phyloP scores from a whole-genome alignment of 306 rosid genomes.

The Acacia melanoxylon region DNA sequence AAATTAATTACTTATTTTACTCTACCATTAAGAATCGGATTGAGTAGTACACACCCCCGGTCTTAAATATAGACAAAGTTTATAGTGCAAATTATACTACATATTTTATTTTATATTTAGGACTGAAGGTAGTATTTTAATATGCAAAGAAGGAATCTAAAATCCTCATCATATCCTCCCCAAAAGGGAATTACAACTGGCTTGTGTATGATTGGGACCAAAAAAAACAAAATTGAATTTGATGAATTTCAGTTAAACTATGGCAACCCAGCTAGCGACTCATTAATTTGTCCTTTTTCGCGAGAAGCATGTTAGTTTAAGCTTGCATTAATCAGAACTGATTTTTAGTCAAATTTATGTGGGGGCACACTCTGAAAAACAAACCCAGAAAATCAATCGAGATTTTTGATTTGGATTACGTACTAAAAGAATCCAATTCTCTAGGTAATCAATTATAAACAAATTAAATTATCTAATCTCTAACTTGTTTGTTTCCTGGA shows the following conservation, averaged over 20 bases:
- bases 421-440: conserved; percentile 24
- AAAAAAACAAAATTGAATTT: not conserved
- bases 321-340: conserved; percentile 19
- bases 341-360: conserved; percentile 38
- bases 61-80: no score
- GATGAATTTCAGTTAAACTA: not conserved
- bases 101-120: no score
- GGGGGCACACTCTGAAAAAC: conserved; percentile 34
- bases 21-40: no score
- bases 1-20: no score
- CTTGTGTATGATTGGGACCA: not conserved
- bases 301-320: conserved; percentile 23
- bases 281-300: conserved; percentile 30
- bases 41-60: no score
- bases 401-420: conserved; percentile 17
- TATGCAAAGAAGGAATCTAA: not conserved
- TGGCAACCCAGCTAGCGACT: not conserved
- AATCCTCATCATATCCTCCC: conserved; percentile 16
- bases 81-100: no score
- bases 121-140: no score
- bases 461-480: conserved; percentile 21
- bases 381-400: conserved; percentile 30
- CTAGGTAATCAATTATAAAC: conserved; percentile 13
- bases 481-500: conserved; percentile 25
- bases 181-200: conserved; percentile 32